Base-by-base conservation (phyloP, 2,329 filamentous ascomycete genomes). In the Fusarium sp. region DNA sequence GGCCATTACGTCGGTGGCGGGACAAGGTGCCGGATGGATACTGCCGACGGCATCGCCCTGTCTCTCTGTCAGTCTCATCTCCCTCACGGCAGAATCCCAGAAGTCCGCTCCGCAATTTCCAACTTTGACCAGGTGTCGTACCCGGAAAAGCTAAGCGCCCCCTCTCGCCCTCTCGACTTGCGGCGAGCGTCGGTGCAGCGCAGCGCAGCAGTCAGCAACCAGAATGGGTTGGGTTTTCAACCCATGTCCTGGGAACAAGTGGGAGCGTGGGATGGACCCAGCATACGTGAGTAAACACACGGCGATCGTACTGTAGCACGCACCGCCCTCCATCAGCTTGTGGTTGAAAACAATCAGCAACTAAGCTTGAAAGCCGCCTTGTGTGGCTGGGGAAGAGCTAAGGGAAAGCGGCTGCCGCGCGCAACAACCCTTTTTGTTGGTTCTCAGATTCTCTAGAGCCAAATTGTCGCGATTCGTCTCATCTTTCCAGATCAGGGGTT, bases 1-100 rank as follows among this genome's bases (percentile, higher is more conserved):
- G 65, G 25, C 33, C 40, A 72, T 79, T 79, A 78, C 77, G 77
- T 79, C 76, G 77, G 77, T 79, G 77, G 77, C 77, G 71, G 77
- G 35, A 54, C 54, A 50, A 65, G 66, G 60, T 75, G 65, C 76
- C 77, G 71, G 69, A 72, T 72, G 58, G 63, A 65, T 54, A 60
- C 58, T 79, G 77, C 77, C 77, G 77, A 63, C 77, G 77, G 77
- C 77, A 79, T 76, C 68, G 45, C 50, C 20, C 64, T 67, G 61
- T 60, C 57, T 70, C 45, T 60, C 57, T 35, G 33, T 38, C 37
- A 47, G 38, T 62, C 64, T 74, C 63, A 62, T 68, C 66, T 74
- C 45, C 50, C 65, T 66, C 56, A 43, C 33, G 45, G 43, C 50
- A 50, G 40, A 45, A 45, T 45, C 40, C 66, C 58, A 65, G 35